These are phyloP conservation scores for Backusella tarrabulga DNA, from an alignment of 192 early-diverging fungal species.

Conservation along the genomic window DNA sequence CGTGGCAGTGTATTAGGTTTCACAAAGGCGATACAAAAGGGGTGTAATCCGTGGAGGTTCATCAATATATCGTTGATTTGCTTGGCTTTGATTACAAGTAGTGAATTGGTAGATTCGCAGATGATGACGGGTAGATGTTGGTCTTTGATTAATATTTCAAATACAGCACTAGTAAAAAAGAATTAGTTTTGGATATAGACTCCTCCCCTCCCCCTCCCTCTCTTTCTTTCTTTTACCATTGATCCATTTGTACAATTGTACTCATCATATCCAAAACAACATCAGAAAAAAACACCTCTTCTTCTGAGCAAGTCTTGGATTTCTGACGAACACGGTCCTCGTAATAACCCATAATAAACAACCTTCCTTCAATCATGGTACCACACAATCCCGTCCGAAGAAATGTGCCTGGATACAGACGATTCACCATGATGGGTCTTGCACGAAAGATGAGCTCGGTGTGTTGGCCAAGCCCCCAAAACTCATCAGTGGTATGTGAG, in stretches of 20 bases:
- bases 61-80: slow-evolving; percentile 52
- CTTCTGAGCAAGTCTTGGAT: neutral
- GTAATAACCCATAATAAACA: slow-evolving; percentile 71
- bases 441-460: slow-evolving; percentile 71
- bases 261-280: slow-evolving; percentile 32
- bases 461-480: slow-evolving; percentile 72
- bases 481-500: slow-evolving; percentile 63
- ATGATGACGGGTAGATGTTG: slow-evolving; percentile 72
- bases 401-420: slow-evolving; percentile 49
- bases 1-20: slow-evolving; percentile 61
- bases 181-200: neutral
- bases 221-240: slow-evolving; percentile 18
- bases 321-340: slow-evolving; percentile 69
- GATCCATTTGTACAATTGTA: slow-evolving; percentile 25
- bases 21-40: slow-evolving; percentile 60
- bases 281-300: slow-evolving; percentile 28
- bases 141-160: slow-evolving; percentile 63
- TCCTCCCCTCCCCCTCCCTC: too few species aligned
- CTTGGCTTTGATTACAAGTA: slow-evolving; percentile 51
- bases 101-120: slow-evolving; percentile 55
- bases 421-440: slow-evolving; percentile 48
- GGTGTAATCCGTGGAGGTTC: slow-evolving; percentile 54
- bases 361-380: slow-evolving; percentile 58
- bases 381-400: slow-evolving; percentile 76
- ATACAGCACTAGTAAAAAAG: slow-evolving; percentile 43